phyloP scores from a whole-genome alignment of 768 basidiomycete species.

The Psilocybe azurescens region DNA sequence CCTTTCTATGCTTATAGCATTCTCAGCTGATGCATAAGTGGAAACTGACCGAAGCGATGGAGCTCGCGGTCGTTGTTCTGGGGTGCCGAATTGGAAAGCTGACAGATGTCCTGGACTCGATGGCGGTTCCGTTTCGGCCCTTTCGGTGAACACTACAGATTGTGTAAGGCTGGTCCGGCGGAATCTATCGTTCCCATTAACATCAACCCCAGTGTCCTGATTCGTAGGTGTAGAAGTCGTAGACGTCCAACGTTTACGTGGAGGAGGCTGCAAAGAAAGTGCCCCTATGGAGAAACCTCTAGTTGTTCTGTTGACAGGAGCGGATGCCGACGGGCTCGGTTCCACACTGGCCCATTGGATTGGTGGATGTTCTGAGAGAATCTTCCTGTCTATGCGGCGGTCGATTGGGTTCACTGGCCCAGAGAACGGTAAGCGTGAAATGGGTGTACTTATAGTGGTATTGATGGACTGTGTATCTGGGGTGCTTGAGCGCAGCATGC shows the following conservation, averaged over 20 bases:
- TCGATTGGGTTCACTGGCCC: conserved; percentile 32
- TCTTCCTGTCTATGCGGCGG: conserved; percentile 42
- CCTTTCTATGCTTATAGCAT: conserved; percentile 35
- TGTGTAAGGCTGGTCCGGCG: conserved; percentile 23
- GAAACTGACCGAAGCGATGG: conserved; percentile 52
- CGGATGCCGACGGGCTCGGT: conserved; percentile 24
- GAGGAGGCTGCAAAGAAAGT: conserved; percentile 52
- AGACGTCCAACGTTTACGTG: conserved; percentile 53
- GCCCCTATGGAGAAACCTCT: conserved; percentile 39
- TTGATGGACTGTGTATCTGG: conserved; percentile 32
- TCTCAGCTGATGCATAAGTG: conserved; percentile 47
- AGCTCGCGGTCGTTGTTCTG: conserved; percentile 43
- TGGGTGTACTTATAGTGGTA: conserved; percentile 31
- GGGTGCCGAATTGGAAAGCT: conserved; percentile 40
- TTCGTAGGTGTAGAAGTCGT: conserved; percentile 24
- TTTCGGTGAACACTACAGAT: conserved; percentile 23
- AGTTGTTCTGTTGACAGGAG: conserved; percentile 31
- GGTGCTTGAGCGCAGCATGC: conserved; percentile 50
- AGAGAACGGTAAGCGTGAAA: conserved; percentile 34
- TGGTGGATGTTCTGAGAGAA: conserved; percentile 29
- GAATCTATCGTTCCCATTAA: conserved; percentile 13
- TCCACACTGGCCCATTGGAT: conserved; percentile 36
- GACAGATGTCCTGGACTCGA: conserved; percentile 28
- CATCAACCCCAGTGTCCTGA: conserved; percentile 5
- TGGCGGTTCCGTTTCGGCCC: conserved; percentile 30